A percentile compares a stretch with the other conserved stretches of the same genome.
phyloP scores from a whole-genome alignment of 352 stramenopile genomes.

The Phytophthora boehmeriae region DNA sequence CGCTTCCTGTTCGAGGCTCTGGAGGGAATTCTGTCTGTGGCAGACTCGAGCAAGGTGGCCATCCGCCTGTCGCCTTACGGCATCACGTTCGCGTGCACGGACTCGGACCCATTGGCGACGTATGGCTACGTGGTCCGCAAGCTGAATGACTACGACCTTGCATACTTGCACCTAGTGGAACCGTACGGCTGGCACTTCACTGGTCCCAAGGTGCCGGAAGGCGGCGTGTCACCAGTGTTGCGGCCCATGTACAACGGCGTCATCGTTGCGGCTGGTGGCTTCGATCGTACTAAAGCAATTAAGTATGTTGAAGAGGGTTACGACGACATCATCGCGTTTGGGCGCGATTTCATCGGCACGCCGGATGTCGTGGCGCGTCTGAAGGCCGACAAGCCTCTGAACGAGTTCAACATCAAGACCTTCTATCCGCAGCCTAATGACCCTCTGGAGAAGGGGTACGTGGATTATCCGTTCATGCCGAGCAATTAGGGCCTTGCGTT shows the following conservation, averaged over 20 bases:
- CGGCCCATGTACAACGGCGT: constrained; percentile 47
- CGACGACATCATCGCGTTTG: constrained; percentile 50
- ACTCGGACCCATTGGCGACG: constrained; percentile 35
- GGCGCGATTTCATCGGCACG: constrained; percentile 60
- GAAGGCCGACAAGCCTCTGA: constrained; percentile 36
- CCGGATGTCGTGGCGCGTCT: constrained; percentile 53
- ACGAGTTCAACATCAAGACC: constrained; percentile 35
- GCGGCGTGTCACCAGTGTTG: constrained; percentile 37
- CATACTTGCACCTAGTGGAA: constrained; percentile 49
- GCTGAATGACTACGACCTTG: constrained; percentile 41
- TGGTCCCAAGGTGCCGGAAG: constrained; percentile 24
- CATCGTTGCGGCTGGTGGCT: constrained; percentile 43
- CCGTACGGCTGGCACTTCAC: constrained; percentile 32
- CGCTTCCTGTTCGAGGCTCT: constrained; percentile 77
- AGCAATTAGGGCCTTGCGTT: constrained; percentile 17
- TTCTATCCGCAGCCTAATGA: constrained; percentile 26
- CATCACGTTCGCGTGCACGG: constrained; percentile 36
- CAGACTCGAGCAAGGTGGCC: constrained; percentile 26
- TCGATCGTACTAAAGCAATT: constrained; percentile 34
- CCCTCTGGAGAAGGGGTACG: constrained; percentile 29
- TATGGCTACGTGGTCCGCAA: constrained; percentile 35
- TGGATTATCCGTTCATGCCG: constrained; percentile 27
- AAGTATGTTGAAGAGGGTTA: constrained; percentile 34
- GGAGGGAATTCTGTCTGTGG: constrained; percentile 34
- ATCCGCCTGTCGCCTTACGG: constrained; percentile 29